Evolutionary conservation across 139 green algal genomes (phyloP), one percentile per base, ranked within the genome.

Genomic region (Asterochloris erici): DNA sequence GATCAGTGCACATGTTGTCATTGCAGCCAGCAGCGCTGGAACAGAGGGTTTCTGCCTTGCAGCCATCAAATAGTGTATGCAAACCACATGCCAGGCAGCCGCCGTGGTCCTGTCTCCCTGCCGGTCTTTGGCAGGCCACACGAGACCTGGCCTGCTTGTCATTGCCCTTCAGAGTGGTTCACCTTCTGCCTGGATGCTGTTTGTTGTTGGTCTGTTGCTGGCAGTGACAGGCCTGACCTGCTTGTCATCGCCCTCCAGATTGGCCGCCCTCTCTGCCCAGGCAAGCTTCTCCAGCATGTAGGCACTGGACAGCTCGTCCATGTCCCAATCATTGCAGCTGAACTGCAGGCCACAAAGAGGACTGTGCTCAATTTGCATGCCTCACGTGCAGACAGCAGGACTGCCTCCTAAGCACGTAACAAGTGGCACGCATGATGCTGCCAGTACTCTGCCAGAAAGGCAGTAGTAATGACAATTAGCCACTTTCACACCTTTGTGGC

Each of bases 251-350:
- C 47, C 74, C 12, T 28, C 47, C 23, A 23, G 54, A 0, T 17
- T 17, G 15, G 66, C 19, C 2, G 74, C 74, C 47, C 13, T 10
- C 27, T 28, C 17, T 61, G 77, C 61, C 12, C 12, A 21, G 15
- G 26, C 68, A 83, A 87, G 73, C 82, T 82, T 82, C 74, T 88
- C 85, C 76, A 88, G 70, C 73, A 83, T 77, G 82, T 88, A 88
- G 28, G 82, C 77, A 60, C 81, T 85, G 82, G 54, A 63, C 74
- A 88, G 27, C 79, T 88, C 85, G 38, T 77, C 11, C 24, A 88
- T 21, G 74, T 85, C 60, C 63, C 75, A 82, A 61, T 88, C 82
- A 63, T 88, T 88, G 82, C 82, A 88, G 13, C 82, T 88, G 12
- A 88, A 79, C 83, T 88, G 82, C 23, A 69, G 24, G 19, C 24